Percentiles rank a stretch among this genome's conserved stretches.
Conservation (phyloP, 805 yeast genomes). For the Zygosaccharomyces pseudorouxii region DNA sequence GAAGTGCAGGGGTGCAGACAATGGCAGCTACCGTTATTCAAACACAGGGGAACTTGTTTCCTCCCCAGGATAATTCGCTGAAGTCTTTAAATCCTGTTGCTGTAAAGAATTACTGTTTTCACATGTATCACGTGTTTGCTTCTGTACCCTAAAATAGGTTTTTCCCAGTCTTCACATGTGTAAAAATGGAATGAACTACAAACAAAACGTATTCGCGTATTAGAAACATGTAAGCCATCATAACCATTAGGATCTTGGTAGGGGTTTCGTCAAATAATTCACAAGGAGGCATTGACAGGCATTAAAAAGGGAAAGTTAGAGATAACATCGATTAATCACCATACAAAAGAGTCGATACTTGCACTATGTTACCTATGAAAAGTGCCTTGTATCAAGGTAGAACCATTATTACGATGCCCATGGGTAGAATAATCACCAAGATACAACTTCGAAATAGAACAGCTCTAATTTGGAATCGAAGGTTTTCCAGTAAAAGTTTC, state of each 20-base stretch:
- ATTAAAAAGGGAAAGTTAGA: no score
- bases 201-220: not conserved
- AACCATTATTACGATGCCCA: conserved; percentile 17
- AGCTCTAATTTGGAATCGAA: conserved; percentile 22
- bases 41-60: no score
- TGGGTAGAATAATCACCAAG: conserved; percentile 17
- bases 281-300: not conserved
- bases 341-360: not conserved
- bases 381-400: conserved; percentile 21
- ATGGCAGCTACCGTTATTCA: no score
- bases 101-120: not conserved
- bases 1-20: no score
- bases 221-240: not conserved
- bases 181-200: not conserved
- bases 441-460: conserved; percentile 28
- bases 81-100: no score
- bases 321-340: no score
- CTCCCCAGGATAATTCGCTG: no score
- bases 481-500: conserved; percentile 16
- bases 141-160: not conserved
- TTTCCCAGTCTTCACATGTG: not conserved
- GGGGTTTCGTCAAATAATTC: not conserved
- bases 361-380: conserved; percentile 18
- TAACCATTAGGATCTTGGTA: not conserved
- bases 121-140: not conserved